Base-by-base conservation (phyloP, 1,139 yeast species). In the Groenewaldozyma sp. region DNA sequence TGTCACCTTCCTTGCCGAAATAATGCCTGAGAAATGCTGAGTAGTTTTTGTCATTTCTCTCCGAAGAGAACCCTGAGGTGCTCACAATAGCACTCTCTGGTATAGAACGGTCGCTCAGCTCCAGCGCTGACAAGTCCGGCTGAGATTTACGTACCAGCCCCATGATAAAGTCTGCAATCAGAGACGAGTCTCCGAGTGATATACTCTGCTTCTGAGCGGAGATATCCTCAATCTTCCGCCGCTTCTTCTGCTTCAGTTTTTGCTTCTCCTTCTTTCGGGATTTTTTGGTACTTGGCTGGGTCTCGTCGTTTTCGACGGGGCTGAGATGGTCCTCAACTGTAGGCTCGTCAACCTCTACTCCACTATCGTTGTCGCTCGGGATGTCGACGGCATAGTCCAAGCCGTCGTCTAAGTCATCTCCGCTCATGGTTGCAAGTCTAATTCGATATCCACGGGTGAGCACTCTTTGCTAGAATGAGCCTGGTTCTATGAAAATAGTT, bases 381-480 rank as follows among this genome's bases (percentile, higher is more conserved):
- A 56, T 60, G 18, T 69, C 78, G 24, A 71, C 65, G 1, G 67
- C 67, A 53, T 77, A 78, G 13, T 65, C 79, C 34, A 80, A 66
- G 1, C 82, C 84, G 55, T 80, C 88, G 39, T 78, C 82, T 36
- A 80, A 63, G 45, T 78, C 86, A 53, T 81, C 88, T 6, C 59
- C 70, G 9, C 52, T 59, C 10, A 44, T 40, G 28, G 24, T 34
- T 28, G 16, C n/a, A n/a, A n/a, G n/a, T n/a, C n/a, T n/a, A n/a
- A n/a, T n/a, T n/a, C n/a, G n/a, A n/a, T n/a, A n/a, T n/a, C n/a
- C n/a, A n/a, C n/a, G n/a, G n/a, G n/a, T n/a, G n/a, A n/a, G n/a
- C n/a, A n/a, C n/a, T n/a, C n/a, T n/a, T n/a, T n/a, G n/a, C n/a
- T n/a, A n/a, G n/a, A n/a, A n/a, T n/a, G n/a, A n/a, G n/a, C n/a